Base-by-base conservation (phyloP, 257 asterid genomes). In the Solanum pimpinellifolium region DNA sequence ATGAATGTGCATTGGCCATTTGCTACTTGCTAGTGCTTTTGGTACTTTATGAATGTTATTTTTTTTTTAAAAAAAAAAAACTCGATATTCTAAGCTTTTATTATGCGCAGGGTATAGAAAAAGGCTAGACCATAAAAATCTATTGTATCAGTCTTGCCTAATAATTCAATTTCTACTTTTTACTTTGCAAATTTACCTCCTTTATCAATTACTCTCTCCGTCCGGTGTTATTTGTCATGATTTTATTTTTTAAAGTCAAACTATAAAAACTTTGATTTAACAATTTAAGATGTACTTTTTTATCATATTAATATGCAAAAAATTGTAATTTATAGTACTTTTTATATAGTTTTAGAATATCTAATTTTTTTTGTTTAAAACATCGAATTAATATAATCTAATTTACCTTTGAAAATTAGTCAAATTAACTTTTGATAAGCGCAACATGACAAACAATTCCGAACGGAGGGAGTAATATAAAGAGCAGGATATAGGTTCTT, bases 71-170 rank as follows among this genome's bases (percentile, higher is more conserved):
- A 0, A 10, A 10, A 60, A 21, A 62, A 23, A 62, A n/a, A n/a
- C 3, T 62, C 0, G 31, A 11, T 62, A 0, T 3, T n/a, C 70
- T 62, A 62, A 62, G 0, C 9, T 62, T 0, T 1, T n/a, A 0
- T 1, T 23, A 62, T 62, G 29, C 7, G 1, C 6, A 1, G 25
- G n/a, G 0, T 56, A 56, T 56, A 20, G 10, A 52, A 23, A 60
- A 62, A 4, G 29, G 14, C 14, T 1, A 8, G 29, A 62, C 4
- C 8, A 62, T 3, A 52, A 62, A 62, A 10, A n/a, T 9, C 7
- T 23, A 0, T 62, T 23, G 15, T 62, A n/a, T 3, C 31, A 4
- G 31, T 23, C 70, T 62, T 23, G n/a, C 14, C 31, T 62, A 18
- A 52, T 52, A 52, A 13, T 16, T 16, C 2, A 33, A 31, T 3